Base-by-base conservation (phyloP, 2,329 filamentous ascomycete species). In the Chalaropsis thielavioides region DNA sequence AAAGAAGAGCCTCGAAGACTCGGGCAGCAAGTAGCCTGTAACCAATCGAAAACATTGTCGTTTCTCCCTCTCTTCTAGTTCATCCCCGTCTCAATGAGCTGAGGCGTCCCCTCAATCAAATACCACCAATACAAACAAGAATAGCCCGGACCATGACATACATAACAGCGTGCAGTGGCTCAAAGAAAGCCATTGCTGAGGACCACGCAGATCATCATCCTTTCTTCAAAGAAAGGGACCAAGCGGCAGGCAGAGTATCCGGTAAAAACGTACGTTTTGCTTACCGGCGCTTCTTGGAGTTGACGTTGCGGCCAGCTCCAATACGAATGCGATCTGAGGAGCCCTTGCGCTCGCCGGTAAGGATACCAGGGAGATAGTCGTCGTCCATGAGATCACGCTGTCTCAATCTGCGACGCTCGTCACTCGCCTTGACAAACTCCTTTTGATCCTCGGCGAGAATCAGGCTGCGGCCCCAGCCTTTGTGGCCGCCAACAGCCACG, bases 401-500 rank as follows among this genome's bases (percentile, higher is more conserved):
- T 72, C 86, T 86, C 63, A 78, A 78, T 70, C 87, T 83, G 70
- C 81, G 83, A 72, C 88, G 83, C 69, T 85, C 81, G 2, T 81
- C 81, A 17, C 82, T 74, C 63, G 85, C 85, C 68, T 81, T 79
- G 51, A 82, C 74, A 74, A 89, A 97, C 78, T 99, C 94, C 78
- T 95, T 96, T 79, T 99, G 94, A 73, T 99, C 94, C 76, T 96
- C 92, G 0, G 91, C 85, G 10, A 99, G 77, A 64, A 99, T 89
- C 69, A 99, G 77, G 43, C 87, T 85, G 49, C 82, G 81, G 10
- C 92, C 92, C 90, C 94, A 97, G 17, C 90, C 90, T 51, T 86
- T 84, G 76, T 95, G 88, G 0, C 92, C 92, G 51, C 90, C 91
- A 1, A 84, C 85, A 31, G 44, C n/a, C 54, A 75, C 79, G 8